Evolutionary conservation across 129 eudicot genomes (phyloP).

Genomic region (Dittrichia graveolens): DNA sequence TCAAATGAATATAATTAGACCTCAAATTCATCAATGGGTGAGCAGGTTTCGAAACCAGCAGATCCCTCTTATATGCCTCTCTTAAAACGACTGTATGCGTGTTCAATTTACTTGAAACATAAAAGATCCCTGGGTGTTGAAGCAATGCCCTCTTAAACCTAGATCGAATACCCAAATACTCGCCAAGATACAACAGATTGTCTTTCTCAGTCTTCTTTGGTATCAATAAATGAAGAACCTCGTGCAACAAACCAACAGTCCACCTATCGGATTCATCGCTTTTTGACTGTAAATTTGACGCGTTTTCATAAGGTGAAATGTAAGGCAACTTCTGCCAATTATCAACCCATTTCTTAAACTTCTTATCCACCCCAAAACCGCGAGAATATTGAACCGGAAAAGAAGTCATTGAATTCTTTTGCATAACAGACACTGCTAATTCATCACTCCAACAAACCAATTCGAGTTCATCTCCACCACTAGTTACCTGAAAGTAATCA

Average conservation of each 20-base stretch:
- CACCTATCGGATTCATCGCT: constrained; percentile 79
- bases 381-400: constrained; percentile 66
- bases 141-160: constrained; percentile 81
- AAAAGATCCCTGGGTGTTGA: constrained; percentile 90
- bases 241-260: constrained; percentile 78
- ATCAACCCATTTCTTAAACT: constrained; percentile 79
- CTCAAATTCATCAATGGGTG: constrained; percentile 75
- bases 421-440: constrained; percentile 63
- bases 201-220: constrained; percentile 83
- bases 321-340: constrained; percentile 93
- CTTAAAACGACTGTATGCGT: constrained; percentile 84
- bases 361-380: constrained; percentile 79
- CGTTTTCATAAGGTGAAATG: constrained; percentile 77
- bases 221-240: constrained; percentile 66
- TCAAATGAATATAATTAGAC: constrained; percentile 65
- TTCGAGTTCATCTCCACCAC: constrained; percentile 45
- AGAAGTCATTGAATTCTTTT: constrained; percentile 34
- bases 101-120: constrained; percentile 69
- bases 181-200: constrained; percentile 64
- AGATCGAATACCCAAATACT: constrained; percentile 72
- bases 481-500: constrained; percentile 65
- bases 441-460: constrained; percentile 86
- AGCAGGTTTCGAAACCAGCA: constrained; percentile 46
- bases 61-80: constrained; percentile 82
- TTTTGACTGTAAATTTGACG: constrained; percentile 33